Evolutionary conservation across 2,329 filamentous ascomycete genomes (phyloP).

Genomic region (Fusarium domesticum): DNA sequence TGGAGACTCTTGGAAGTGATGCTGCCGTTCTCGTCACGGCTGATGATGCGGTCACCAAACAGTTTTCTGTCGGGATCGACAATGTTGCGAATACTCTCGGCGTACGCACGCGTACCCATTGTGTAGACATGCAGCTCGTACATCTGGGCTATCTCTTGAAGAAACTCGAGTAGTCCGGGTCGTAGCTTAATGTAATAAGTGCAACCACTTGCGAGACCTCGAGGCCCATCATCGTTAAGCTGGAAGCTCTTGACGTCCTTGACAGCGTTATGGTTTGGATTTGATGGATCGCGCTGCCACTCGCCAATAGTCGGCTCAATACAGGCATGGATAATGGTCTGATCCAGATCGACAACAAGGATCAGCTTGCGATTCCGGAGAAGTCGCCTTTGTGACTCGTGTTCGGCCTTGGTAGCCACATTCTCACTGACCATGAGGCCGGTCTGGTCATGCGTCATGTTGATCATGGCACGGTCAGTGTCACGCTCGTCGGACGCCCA

Average conservation of each 20-base stretch:
- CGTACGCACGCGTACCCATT: slow-evolving; percentile 98
- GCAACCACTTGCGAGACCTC: slow-evolving; percentile 66
- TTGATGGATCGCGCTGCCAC: slow-evolving; percentile 85
- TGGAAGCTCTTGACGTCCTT: slow-evolving; percentile 88
- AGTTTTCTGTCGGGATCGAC: slow-evolving; percentile 86
- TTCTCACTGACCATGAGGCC: slow-evolving; percentile 78
- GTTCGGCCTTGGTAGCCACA: slow-evolving; percentile 78
- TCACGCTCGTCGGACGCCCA: slow-evolving; percentile 80
- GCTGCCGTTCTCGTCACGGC: slow-evolving; percentile 93
- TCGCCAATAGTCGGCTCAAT: slow-evolving; percentile 95
- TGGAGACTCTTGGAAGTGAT: slow-evolving; percentile 87
- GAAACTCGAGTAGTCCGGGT: slow-evolving; percentile 77
- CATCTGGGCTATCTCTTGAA: slow-evolving; percentile 71
- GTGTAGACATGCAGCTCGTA: slow-evolving; percentile 99
- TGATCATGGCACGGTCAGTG: slow-evolving; percentile 83
- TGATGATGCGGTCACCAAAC: slow-evolving; percentile 93
- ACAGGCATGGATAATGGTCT: slow-evolving; percentile 97
- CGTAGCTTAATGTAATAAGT: slow-evolving; percentile 99
- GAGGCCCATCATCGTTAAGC: slow-evolving; percentile 78
- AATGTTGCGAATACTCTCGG: slow-evolving; percentile 84
- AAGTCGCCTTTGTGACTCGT: slow-evolving; percentile 80
- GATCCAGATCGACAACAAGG: slow-evolving; percentile 93
- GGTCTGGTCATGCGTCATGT: slow-evolving; percentile 91
- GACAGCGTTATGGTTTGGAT: slow-evolving; percentile 87
- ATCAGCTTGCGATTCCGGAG: slow-evolving; percentile 80